These are phyloP conservation scores for Rehmannia glutinosa DNA, from an alignment of 257 asterid genomes.

Conservation along the genomic window DNA sequence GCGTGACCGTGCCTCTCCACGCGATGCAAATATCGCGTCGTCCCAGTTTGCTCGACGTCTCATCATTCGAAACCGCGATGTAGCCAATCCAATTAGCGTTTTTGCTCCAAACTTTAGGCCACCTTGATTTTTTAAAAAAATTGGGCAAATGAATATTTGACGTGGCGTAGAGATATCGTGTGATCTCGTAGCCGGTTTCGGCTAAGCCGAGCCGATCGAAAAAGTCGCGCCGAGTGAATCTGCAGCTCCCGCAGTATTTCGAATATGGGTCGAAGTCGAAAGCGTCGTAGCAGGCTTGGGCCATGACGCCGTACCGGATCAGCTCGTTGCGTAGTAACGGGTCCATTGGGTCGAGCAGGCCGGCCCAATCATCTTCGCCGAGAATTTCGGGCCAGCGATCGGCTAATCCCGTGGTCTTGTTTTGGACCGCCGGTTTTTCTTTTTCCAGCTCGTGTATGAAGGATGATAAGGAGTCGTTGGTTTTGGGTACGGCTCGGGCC, in stretches of 20 bases:
- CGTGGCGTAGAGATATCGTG: slow-evolving; percentile 42
- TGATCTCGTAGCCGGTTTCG: slow-evolving; percentile 29
- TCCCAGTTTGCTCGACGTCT: slow-evolving; percentile 32
- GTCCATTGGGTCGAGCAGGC: slow-evolving; percentile 46
- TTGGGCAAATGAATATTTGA: slow-evolving; percentile 41
- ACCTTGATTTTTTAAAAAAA: slow-evolving; percentile 37
- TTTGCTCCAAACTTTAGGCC: slow-evolving; percentile 40
- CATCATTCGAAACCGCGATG: slow-evolving; percentile 38
- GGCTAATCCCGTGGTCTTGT: too few relatives aligned
- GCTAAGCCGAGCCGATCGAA: slow-evolving; percentile 28
- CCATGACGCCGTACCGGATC: slow-evolving; percentile 43
- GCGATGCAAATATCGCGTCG: slow-evolving; percentile 40
- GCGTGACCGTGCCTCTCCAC: slow-evolving; percentile 54
- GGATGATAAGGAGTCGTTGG: too few relatives aligned
- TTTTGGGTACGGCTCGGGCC: too few relatives aligned
- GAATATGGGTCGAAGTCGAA: slow-evolving; percentile 49
- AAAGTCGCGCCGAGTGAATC: slow-evolving; percentile 18
- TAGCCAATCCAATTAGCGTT: slow-evolving; percentile 51
- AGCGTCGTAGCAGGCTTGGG: slow-evolving; percentile 50
- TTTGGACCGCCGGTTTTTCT: too few relatives aligned
- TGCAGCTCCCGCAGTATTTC: slow-evolving; percentile 41
- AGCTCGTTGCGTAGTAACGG: slow-evolving; percentile 34
- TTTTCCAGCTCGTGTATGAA: too few relatives aligned
- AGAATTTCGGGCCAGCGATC: slow-evolving; percentile 43
- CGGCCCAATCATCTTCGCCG: slow-evolving; percentile 42